Evolutionary conservation across 2,329 filamentous ascomycete genomes (phyloP).

Genomic region (Sporothrix dimorphospora): DNA sequence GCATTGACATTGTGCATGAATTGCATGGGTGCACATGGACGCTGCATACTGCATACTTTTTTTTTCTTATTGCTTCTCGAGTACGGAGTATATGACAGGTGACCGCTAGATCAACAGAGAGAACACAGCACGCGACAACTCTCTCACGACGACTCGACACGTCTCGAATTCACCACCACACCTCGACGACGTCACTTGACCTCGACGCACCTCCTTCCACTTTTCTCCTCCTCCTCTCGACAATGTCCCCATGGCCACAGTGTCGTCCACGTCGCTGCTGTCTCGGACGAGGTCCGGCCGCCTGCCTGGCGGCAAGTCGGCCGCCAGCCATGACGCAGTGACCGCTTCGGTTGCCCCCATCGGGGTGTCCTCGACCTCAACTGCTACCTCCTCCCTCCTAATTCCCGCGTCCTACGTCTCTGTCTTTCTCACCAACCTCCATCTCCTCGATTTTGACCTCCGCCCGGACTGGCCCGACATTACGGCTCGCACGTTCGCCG

Average conservation of each 20-base stretch:
- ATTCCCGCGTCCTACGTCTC: slow-evolving; percentile 55
- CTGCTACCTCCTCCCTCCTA: neutral
- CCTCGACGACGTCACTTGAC: neutral
- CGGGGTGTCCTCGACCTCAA: neutral
- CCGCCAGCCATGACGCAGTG: neutral
- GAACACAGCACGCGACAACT: neutral
- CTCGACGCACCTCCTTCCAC: neutral
- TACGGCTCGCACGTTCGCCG: slow-evolving; percentile 68
- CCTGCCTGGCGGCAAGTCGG: slow-evolving; percentile 32
- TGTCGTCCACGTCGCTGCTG: slow-evolving; percentile 33
- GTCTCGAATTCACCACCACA: neutral
- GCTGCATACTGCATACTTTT: neutral
- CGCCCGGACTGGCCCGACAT: slow-evolving; percentile 81
- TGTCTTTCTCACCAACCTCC: slow-evolving; percentile 81
- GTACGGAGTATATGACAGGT: neutral
- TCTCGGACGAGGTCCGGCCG: slow-evolving; percentile 38
- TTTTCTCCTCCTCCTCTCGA: neutral
- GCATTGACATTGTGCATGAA: slow-evolving; percentile 9
- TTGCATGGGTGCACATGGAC: neutral
- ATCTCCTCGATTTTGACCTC: slow-evolving; percentile 77
- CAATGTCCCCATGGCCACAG: slow-evolving; percentile 29
- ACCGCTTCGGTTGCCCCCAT: slow-evolving; percentile 19
- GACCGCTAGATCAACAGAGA: neutral
- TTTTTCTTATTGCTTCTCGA: neutral
- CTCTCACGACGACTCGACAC: neutral